phyloP scores from a whole-genome alignment of 305 asterid species.

The Fraxinus latifolia region DNA sequence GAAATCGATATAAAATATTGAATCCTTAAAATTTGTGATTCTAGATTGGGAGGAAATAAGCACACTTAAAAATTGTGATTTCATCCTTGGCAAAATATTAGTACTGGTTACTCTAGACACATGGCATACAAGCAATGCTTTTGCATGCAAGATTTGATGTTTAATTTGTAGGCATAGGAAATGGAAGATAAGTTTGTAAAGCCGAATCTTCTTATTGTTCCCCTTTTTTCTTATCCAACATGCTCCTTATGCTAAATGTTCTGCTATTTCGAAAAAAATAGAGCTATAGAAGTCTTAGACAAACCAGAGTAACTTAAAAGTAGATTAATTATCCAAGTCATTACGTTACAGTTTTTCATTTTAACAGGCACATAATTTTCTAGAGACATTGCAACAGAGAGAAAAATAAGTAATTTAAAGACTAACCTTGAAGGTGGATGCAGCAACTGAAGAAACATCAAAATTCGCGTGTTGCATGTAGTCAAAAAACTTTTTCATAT shows the following conservation, averaged over 20 bases:
- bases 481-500: slow-evolving; percentile 36
- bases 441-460: slow-evolving; percentile 51
- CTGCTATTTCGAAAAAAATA: not conserved
- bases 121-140: not conserved
- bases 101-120: not conserved
- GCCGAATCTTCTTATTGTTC: not conserved
- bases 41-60: not conserved
- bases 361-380: not conserved
- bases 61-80: not conserved
- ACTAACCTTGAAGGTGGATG: slow-evolving; percentile 45
- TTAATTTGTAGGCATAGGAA: not conserved
- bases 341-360: not conserved
- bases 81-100: not conserved
- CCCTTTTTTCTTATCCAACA: not conserved
- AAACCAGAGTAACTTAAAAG: not conserved
- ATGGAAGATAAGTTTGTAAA: not conserved
- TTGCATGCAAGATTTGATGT: not conserved
- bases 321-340: not conserved
- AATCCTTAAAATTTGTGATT: not conserved
- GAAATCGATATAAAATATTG: not conserved
- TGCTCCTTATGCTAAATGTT: not conserved
- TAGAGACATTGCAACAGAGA: not conserved
- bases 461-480: slow-evolving; percentile 45
- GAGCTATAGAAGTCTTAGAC: not conserved
- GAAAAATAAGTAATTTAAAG: not conserved